Evolutionary conservation across 805 yeast genomes (phyloP).

Genomic region (Kodamaea sagamina): DNA sequence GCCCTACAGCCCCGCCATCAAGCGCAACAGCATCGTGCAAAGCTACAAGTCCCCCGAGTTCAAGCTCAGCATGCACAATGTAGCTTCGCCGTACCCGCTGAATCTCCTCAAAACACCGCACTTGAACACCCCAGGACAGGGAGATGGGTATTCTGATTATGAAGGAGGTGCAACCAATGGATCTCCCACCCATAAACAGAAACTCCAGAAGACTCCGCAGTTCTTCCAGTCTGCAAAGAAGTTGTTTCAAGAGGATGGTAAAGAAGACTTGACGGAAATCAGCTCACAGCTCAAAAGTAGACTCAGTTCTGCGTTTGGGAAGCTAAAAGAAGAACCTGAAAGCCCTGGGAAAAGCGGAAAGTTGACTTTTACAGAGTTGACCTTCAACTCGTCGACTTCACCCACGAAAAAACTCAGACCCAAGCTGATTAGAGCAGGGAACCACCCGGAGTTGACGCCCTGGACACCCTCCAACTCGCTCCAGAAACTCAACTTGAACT

Average conservation of each 20-base stretch:
- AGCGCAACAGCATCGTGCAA: constrained; percentile 28
- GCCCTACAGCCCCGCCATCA: constrained; percentile 43
- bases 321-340: constrained; percentile 30
- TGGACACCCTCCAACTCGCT: constrained; percentile 26
- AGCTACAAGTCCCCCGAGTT: constrained; percentile 37
- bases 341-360: constrained; percentile 16
- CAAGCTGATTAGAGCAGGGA: neutral
- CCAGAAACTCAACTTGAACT: constrained; percentile 35
- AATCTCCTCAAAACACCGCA: constrained; percentile 14
- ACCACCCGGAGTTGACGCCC: constrained; percentile 8
- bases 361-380: constrained; percentile 34
- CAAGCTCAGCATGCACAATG: constrained; percentile 25
- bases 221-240: constrained; percentile 42
- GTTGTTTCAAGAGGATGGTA: constrained; percentile 35
- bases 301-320: constrained; percentile 43
- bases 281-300: constrained; percentile 39
- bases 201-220: constrained; percentile 41
- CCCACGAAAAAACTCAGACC: constrained; percentile 23
- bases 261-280: constrained; percentile 40
- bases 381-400: constrained; percentile 19
- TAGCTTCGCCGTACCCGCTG: constrained; percentile 28
- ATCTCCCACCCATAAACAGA: constrained; percentile 15
- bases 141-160: constrained; percentile 6
- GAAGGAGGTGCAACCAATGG: constrained; percentile 7
- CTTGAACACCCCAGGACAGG: constrained; percentile 10